Conservation (phyloP, 1,284 basidiomycete species). For the Puccinia hordei region DNA sequence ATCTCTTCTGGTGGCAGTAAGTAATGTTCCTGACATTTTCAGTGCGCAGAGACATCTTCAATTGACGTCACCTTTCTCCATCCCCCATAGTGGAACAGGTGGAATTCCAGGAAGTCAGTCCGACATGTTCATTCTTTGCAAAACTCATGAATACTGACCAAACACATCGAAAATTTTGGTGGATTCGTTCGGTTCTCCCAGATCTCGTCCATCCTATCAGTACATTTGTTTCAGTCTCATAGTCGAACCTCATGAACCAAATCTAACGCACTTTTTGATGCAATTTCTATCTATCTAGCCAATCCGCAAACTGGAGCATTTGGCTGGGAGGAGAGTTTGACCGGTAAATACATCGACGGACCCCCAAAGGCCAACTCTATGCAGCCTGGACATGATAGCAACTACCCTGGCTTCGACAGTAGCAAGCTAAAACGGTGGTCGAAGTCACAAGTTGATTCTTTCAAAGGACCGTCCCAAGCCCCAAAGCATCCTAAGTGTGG, state of each 20-base stretch:
- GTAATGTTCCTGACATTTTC: neutral
- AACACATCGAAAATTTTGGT: neutral
- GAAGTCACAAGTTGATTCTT: neutral
- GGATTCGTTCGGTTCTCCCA: neutral
- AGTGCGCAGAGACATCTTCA: neutral
- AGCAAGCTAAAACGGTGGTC: neutral
- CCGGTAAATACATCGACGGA: neutral
- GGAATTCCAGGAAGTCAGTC: neutral
- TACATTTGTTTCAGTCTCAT: neutral
- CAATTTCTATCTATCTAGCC: neutral
- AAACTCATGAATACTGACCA: neutral
- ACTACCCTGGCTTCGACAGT: slow-evolving; percentile 4
- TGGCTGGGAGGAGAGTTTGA: slow-evolving; percentile 12
- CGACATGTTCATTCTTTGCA: neutral
- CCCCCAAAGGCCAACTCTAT: neutral
- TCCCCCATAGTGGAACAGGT: neutral
- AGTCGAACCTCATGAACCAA: neutral
- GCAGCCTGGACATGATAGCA: neutral
- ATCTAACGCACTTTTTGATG: neutral
- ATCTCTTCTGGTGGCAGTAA: slow-evolving; percentile 20
- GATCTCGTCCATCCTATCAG: neutral
- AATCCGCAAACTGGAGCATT: slow-evolving; percentile 6
- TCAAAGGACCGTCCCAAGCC: neutral
- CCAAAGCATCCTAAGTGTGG: slow-evolving; percentile 23
- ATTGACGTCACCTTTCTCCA: neutral